Evolutionary conservation across 495 filamentous ascomycete genomes (phyloP).

Genomic region (Podospora sp.): DNA sequence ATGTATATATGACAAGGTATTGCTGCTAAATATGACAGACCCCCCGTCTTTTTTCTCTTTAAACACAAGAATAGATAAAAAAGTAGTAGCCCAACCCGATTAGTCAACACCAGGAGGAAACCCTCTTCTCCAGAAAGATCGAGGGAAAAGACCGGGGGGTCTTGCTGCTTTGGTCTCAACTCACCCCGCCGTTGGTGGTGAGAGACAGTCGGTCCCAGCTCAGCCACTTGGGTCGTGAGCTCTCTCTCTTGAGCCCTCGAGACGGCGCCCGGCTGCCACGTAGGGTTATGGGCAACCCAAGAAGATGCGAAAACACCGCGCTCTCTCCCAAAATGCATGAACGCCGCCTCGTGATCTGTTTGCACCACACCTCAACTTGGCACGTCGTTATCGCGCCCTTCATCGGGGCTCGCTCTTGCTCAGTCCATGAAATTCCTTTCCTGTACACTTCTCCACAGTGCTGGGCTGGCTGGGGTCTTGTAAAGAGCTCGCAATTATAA

Average conservation of each 20-base stretch:
- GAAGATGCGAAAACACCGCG: slow-evolving; percentile 3
- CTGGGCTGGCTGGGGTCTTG: background rate
- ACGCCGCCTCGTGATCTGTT: background rate
- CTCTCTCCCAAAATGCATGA: slow-evolving; percentile 9
- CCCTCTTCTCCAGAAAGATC: background rate
- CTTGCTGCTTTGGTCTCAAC: background rate
- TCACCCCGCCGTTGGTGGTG: background rate
- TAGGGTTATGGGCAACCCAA: background rate
- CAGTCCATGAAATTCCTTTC: background rate
- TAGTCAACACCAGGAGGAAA: background rate
- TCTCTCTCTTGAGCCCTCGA: background rate
- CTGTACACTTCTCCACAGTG: background rate
- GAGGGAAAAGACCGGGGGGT: slow-evolving; percentile 7
- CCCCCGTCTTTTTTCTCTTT: slow-evolving; percentile 3
- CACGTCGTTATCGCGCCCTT: slow-evolving; percentile 7
- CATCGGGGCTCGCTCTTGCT: background rate
- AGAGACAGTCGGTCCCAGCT: background rate
- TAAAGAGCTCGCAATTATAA: slow-evolving; percentile 13
- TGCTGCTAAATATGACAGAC: background rate
- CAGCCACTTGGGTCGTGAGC: slow-evolving; percentile 10
- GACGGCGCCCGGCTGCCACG: background rate
- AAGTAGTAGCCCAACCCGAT: background rate
- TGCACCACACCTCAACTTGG: background rate
- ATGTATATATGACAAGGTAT: slow-evolving; percentile 1
- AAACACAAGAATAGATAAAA: slow-evolving; percentile 4